phyloP scores from a whole-genome alignment of 306 rosid species.

The Prunus mira region DNA sequence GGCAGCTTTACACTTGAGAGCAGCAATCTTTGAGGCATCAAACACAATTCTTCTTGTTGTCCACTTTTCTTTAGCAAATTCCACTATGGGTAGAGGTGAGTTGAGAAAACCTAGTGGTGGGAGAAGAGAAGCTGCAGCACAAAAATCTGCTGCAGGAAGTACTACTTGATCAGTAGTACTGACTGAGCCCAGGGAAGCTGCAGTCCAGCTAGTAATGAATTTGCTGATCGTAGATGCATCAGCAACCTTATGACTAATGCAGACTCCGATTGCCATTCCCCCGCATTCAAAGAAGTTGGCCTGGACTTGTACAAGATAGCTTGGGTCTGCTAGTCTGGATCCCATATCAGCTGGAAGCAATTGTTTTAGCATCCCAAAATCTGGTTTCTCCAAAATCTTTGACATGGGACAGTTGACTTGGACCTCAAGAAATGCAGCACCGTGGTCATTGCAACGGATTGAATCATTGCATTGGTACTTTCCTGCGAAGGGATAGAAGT shows the following conservation, averaged over 20 bases:
- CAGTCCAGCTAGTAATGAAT: slow-evolving; percentile 34
- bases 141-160: neutral
- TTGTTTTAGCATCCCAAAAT: neutral
- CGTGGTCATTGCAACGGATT: slow-evolving; percentile 20
- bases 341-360: slow-evolving; percentile 9
- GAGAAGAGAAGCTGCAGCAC: neutral
- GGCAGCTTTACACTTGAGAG: slow-evolving; percentile 31
- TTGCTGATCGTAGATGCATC: slow-evolving; percentile 33
- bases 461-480: neutral
- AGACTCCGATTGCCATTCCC: slow-evolving; percentile 38
- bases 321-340: neutral
- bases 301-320: neutral
- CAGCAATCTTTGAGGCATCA: slow-evolving; percentile 18
- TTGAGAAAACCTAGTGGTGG: neutral
- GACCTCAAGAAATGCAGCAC: slow-evolving; percentile 16
- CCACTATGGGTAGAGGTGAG: neutral
- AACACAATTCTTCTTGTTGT: slow-evolving; percentile 35
- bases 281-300: neutral
- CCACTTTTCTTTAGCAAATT: neutral
- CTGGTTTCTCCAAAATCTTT: slow-evolving; percentile 3
- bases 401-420: slow-evolving; percentile 6
- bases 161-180: neutral
- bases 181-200: neutral
- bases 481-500: slow-evolving; percentile 18
- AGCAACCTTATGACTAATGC: slow-evolving; percentile 31